Base-by-base conservation (phyloP, 441 rosid species). In the Erodium chrysanthum region DNA sequence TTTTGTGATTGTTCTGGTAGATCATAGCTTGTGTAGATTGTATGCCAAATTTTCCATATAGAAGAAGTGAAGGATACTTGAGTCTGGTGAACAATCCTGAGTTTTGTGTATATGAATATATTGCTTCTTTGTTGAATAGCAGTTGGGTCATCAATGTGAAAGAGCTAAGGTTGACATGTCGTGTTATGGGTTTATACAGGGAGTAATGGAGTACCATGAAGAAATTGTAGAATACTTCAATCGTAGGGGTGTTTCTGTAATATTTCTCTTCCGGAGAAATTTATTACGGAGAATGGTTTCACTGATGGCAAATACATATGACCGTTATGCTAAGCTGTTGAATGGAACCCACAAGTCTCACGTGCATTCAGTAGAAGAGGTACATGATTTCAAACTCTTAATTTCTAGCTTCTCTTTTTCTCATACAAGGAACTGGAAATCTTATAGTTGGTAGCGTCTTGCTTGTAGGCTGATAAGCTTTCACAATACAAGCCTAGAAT, bases 301-400 rank as follows among this genome's bases (percentile, higher is more conserved):
- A 21, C 74, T 88, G 68, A 76, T 86, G 61, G 93, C 96, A 3
- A 94, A 94, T 82, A 85, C 97, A 56, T 83, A 88, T 74, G 98
- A 94, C 61, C 90, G 87, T 27, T 66, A 80, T 61, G 97, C 97
- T 59, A 94, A 89, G 86, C 77, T 87, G 66, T 79, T 94, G 83
- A 94, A 94, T 77, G 98, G 98, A 66, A 88, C 89, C 61, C 98
- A 94, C 74, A 89, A 89, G 80, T 88, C 98, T 74, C 98, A 94
- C 77, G 98, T 94, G 73, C 98, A 94, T 81, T 89, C 96, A 21
- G 65, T 31, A 10, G 81, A 86, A 80, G 98, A 94, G 97, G 98
- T 93, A 12, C 66, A 2, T 31, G 35, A 31, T 11, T 40, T 40
- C n/a, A 33, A 78, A 23, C 56, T 62, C 20, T 70, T 69, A 40